These are phyloP conservation scores for Termitomyces sp. DNA, from an alignment of 768 basidiomycete species.

Conservation along the genomic window DNA sequence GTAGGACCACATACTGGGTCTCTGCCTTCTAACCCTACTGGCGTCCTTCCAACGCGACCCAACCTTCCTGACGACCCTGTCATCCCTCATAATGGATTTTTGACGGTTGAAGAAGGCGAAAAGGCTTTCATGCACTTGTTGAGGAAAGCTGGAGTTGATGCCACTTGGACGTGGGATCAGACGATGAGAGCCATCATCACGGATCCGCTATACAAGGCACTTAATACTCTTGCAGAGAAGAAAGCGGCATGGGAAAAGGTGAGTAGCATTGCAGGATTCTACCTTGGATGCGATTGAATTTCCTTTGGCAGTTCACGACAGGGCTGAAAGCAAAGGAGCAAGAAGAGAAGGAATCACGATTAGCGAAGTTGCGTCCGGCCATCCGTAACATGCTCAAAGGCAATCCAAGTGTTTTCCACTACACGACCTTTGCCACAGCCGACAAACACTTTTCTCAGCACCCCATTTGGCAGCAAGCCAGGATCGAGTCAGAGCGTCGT, in stretches of 20 bases:
- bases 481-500: constrained; percentile 79
- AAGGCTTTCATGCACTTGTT: constrained; percentile 91
- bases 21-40: constrained; percentile 57
- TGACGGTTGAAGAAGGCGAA: constrained; percentile 85
- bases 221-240: constrained; percentile 92
- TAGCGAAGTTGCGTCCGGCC: constrained; percentile 85
- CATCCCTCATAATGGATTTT: constrained; percentile 87
- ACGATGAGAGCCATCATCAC: constrained; percentile 98
- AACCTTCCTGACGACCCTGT: constrained; percentile 84
- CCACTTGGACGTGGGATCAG: constrained; percentile 96
- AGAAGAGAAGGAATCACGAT: constrained; percentile 79
- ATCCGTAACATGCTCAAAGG: constrained; percentile 83
- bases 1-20: constrained; percentile 50
- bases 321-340: constrained; percentile 76
- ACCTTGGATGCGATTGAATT: constrained; percentile 2
- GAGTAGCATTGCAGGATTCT: constrained; percentile 16
- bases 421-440: constrained; percentile 87
- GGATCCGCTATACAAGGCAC: constrained; percentile 93
- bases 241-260: constrained; percentile 95
- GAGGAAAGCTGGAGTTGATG: constrained; percentile 85
- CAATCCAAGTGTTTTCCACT: constrained; percentile 86
- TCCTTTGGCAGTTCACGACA: constrained; percentile 61
- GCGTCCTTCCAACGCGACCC: constrained; percentile 68
- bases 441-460: constrained; percentile 84
- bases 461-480: constrained; percentile 88